Conservation (phyloP, 306 rosid genomes). For the Cucurbita argyrosperma region DNA sequence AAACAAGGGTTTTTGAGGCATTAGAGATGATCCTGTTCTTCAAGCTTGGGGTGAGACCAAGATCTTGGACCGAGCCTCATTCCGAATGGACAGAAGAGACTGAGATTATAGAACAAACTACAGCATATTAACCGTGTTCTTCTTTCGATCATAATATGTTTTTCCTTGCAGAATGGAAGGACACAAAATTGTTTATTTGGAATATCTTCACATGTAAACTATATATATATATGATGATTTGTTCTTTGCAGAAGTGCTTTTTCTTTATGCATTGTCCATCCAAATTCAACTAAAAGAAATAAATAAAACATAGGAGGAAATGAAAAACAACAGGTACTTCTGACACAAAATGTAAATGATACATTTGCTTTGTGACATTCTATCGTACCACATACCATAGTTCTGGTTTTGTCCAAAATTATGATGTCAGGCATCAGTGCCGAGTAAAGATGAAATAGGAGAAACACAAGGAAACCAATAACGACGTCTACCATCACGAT, state of each 20-base stretch:
- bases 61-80: constrained; percentile 73
- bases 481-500: constrained; percentile 63
- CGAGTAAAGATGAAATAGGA: constrained; percentile 43
- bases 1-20: constrained; percentile 46
- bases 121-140: neutral
- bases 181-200: neutral
- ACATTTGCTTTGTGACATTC: neutral
- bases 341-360: neutral
- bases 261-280: neutral
- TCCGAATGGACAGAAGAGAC: constrained; percentile 61
- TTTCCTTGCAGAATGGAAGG: neutral
- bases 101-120: constrained; percentile 7
- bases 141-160: neutral
- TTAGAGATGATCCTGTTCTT: constrained; percentile 67
- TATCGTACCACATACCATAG: neutral
- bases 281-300: neutral
- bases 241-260: neutral
- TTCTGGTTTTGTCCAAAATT: neutral
- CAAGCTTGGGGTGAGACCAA: constrained; percentile 46
- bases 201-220: neutral
- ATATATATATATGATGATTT: neutral
- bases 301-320: neutral
- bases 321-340: neutral
- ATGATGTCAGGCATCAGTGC: constrained; percentile 23
- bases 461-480: constrained; percentile 95